Base-by-base conservation (phyloP, 202 grass and related monocot species). In the Cymbopogon flexuosus region DNA sequence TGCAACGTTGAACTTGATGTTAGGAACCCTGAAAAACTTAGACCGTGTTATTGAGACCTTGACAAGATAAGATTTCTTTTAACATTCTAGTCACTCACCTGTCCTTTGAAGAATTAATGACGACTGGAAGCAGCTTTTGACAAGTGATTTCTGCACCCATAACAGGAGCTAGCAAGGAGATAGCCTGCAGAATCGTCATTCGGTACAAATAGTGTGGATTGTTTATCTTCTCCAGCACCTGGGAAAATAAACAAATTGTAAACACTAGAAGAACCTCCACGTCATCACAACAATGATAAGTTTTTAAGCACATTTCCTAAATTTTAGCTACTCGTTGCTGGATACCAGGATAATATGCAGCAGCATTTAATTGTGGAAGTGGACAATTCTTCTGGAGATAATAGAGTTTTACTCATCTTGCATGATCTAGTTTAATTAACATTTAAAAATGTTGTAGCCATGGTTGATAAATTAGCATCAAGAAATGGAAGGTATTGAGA, bases 1-100 rank as follows among this genome's bases (percentile, higher is more conserved):
- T 10, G 92, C 89, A 46, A 94, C 92, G 63, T 94, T 94, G 87
- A 94, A 94, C 37, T 94, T 94, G 41, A 94, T 91, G 82, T 91
- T 94, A 34, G 92, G 92, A 4, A 94, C 92, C 82, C 92, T 94
- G 49, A 3, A 31, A 72, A 68, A 8, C 60, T 9, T 42, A 78
- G 5, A 31, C 11, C 0, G 10, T 51, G 47, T 39, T 0, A 77
- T 9, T 23, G 3, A 62, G 65, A 45, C 9, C 19, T 47, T 14
- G 27, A 30, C 2, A 15, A 31, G 24, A 62, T 14, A 2, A 12
- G 1, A 13, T 13, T 13, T 60, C 2, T 27, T 4, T 37, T 33
- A 18, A 39, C 24, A 36, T 3, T 36, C 45, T 46, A 39, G 42
- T 4, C 10, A 66, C 69, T 85, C 58, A 92, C 92, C 92, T 92